Conservation (phyloP, 192 early-diverging fungal genomes). For the Geranomyces michiganensis region DNA sequence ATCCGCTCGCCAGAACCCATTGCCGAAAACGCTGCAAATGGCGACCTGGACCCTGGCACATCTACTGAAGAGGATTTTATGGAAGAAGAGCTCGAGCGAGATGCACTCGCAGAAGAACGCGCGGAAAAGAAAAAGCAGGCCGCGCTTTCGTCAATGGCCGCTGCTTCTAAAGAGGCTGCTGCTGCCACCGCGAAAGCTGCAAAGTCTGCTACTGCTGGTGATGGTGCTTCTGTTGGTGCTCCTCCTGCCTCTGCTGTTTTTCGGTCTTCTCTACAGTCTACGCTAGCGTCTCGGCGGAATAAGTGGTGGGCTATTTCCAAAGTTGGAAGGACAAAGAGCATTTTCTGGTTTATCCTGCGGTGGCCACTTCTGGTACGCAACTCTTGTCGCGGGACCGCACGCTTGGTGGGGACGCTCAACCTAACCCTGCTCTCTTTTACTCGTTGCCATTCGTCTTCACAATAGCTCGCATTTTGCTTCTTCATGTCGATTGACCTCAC, state of each 20-base stretch:
- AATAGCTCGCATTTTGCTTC: constrained; percentile 50
- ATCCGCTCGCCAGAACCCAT: constrained; percentile 1
- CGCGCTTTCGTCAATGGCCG: no score
- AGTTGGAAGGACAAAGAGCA: constrained; percentile 7
- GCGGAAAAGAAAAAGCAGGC: constrained; percentile 1
- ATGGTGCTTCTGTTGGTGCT: no score
- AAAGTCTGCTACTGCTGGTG: background rate
- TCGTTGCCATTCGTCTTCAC: background rate
- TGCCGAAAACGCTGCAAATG: background rate
- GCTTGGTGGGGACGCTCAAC: no score
- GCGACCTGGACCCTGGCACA: constrained; percentile 24
- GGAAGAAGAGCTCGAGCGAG: constrained; percentile 29
- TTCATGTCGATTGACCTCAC: constrained; percentile 66
- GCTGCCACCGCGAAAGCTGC: constrained; percentile 1
- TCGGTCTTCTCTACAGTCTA: no score
- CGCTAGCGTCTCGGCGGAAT: background rate
- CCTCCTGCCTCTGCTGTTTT: no score
- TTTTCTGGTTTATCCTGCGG: constrained; percentile 27
- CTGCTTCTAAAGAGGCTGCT: no score
- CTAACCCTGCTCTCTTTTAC: no score
- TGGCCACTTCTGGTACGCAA: constrained; percentile 36
- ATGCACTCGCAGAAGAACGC: constrained; percentile 24
- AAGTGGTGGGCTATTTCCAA: background rate
- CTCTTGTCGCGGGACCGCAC: no score
- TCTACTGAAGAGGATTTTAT: constrained; percentile 32